Evolutionary conservation across 164 flowering plant genomes (phyloP), one percentile per base, ranked within the genome.

Genomic region (Aristolochia californica): DNA sequence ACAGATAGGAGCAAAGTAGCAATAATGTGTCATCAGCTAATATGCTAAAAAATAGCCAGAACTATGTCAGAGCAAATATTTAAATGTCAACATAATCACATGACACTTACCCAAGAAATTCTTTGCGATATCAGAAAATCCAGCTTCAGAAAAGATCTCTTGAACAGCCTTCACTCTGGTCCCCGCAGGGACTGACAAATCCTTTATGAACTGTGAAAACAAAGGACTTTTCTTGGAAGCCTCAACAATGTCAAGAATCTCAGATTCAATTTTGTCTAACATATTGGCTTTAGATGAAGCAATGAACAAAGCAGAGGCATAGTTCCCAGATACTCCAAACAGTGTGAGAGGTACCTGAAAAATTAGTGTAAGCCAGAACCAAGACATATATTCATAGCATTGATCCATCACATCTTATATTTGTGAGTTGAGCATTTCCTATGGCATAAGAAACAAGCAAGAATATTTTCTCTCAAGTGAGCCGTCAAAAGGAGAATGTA

Each of bases 281-380:
- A 64, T 57, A 57, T 84, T 86, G 62, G 82, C 73, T 60, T 80
- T 91, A 18, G 69, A 74, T 16, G 98, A 82, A 2, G 95, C 68
- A 23, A 84, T 27, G 66, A 76, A 91, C 68, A 91, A 58, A 16
- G 95, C 96, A 61, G 93, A 77, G 18, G 98, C 95, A 77, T 86
- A 91, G 74, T 88, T 91, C 56, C 93, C 98, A 63, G 84, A 54
- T 2, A 68, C 84, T 26, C 96, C 98, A 77, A 66, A 86, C 75
- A 91, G 47, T 25, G 69, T 62, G 40, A 85, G 21, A 68, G 97
- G 97, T 14, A 82, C 77, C 97, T 90, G 77, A 43, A 44, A 17
- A n/a, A 20, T 12, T 3, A 54, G 10, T 9, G 17, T 13, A 28
- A 54, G 28, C 9, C 13, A 3, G 5, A 16, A 24, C 17, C 30